Conservation (phyloP, 345 rosid species). For the Arabis alpina region DNA sequence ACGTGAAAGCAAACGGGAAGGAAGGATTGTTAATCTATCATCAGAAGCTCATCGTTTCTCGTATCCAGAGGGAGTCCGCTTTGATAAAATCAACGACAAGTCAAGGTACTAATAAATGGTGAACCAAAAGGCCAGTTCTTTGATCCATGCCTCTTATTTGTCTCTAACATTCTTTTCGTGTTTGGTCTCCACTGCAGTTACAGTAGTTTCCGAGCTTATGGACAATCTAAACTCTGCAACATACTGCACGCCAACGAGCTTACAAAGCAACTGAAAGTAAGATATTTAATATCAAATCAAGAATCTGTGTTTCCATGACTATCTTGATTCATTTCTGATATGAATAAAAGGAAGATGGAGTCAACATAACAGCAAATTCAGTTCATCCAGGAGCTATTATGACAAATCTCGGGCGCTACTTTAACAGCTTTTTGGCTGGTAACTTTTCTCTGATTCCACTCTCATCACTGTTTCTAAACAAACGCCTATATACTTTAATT, state of each 20-base stretch:
- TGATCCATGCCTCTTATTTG: neutral
- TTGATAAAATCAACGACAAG: constrained; percentile 55
- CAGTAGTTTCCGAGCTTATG: constrained; percentile 51
- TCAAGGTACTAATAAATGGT: constrained; percentile 55
- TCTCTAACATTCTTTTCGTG: neutral
- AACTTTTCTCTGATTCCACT: constrained; percentile 13
- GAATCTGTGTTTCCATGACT: neutral
- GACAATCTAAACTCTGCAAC: constrained; percentile 57
- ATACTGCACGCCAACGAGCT: constrained; percentile 49
- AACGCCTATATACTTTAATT: constrained; percentile 22
- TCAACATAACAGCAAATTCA: constrained; percentile 57
- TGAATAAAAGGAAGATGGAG: constrained; percentile 53
- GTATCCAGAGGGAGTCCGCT: constrained; percentile 54
- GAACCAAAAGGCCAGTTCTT: too few species aligned
- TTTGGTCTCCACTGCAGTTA: constrained; percentile 49
- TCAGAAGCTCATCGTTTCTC: constrained; percentile 50
- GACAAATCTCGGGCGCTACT: constrained; percentile 59
- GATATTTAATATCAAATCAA: neutral
- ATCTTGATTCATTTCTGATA: neutral
- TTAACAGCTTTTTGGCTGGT: constrained; percentile 46
- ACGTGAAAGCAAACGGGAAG: constrained; percentile 52
- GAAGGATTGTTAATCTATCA: constrained; percentile 65
- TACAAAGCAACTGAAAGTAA: neutral
- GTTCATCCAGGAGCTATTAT: constrained; percentile 66
- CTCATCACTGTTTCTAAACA: neutral